These are phyloP conservation scores for Trifolium repens DNA, from an alignment of 306 rosid genomes.

Conservation along the genomic window DNA sequence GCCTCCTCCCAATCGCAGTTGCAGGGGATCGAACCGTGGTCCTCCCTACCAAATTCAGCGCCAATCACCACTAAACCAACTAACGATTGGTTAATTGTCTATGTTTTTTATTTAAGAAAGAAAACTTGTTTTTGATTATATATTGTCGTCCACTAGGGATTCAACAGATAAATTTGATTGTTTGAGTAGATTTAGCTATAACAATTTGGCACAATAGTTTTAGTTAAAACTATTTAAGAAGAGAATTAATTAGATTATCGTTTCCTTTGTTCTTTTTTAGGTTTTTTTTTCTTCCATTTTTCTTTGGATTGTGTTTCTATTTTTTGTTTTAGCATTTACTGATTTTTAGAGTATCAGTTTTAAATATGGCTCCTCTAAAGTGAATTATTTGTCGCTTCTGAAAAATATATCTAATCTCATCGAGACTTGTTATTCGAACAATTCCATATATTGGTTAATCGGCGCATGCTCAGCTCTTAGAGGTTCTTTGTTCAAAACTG, in stretches of 20 bases:
- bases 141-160: neutral
- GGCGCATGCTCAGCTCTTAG: neutral
- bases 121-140: neutral
- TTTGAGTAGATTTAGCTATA: conserved; percentile 15
- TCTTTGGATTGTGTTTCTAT: neutral
- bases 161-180: neutral
- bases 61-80: too few relatives aligned
- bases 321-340: neutral
- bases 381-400: neutral
- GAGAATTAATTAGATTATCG: neutral
- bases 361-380: neutral
- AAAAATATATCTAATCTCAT: neutral
- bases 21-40: too few relatives aligned
- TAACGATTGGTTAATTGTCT: neutral
- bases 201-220: neutral
- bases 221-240: neutral
- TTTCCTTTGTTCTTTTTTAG: neutral
- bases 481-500: neutral
- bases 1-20: too few relatives aligned
- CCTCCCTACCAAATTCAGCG: too few relatives aligned
- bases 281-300: neutral
- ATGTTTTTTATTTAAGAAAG: neutral
- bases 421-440: neutral
- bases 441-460: neutral
- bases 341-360: conserved; percentile 2